Percentiles rank a stretch among this genome's conserved stretches.
These are phyloP conservation scores for Syzygium grande DNA, from an alignment of 345 rosid species.

Conservation along the genomic window DNA sequence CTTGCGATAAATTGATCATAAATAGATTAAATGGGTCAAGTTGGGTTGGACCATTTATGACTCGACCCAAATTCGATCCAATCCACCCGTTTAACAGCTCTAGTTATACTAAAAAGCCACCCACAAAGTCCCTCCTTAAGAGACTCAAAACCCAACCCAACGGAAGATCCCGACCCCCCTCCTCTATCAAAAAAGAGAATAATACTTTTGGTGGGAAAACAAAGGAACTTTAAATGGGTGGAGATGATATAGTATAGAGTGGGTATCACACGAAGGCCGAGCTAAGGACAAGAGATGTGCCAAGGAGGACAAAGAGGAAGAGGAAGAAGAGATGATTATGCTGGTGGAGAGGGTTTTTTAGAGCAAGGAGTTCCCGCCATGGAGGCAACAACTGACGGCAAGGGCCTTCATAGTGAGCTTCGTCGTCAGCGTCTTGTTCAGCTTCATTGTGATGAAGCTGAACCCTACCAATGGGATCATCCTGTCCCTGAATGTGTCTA, in stretches of 20 bases:
- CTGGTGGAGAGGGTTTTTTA: background rate
- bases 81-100: too few species aligned
- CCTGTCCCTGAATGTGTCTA: background rate
- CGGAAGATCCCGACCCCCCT: too few species aligned
- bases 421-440: constrained; percentile 1
- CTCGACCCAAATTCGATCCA: too few species aligned
- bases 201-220: too few species aligned
- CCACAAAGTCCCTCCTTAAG: too few species aligned
- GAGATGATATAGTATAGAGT: background rate
- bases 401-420: background rate
- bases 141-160: too few species aligned
- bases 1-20: too few species aligned
- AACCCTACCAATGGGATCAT: constrained; percentile 3
- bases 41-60: too few species aligned
- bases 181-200: too few species aligned
- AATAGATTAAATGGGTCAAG: too few species aligned
- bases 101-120: too few species aligned
- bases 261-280: background rate
- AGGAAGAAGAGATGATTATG: background rate
- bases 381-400: background rate
- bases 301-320: background rate
- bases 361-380: background rate
- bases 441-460: constrained; percentile 6
- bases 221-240: background rate
- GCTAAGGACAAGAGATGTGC: background rate